These are phyloP conservation scores for Breynia disticha DNA, from an alignment of 441 rosid genomes.

Conservation along the genomic window DNA sequence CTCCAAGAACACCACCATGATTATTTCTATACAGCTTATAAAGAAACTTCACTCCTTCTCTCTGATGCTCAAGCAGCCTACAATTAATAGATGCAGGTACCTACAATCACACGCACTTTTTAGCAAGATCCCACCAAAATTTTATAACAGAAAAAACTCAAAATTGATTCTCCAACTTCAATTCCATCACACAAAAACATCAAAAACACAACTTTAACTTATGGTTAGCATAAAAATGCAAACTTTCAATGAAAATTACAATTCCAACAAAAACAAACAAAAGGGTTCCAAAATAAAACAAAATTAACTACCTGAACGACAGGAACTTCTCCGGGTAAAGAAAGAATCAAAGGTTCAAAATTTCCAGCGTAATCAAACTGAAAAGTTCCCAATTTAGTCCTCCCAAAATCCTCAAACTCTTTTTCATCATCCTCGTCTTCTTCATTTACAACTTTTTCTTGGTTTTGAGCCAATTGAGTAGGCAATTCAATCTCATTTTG, in stretches of 20 bases:
- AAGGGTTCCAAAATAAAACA: neutral
- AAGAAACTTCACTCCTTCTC: constrained; percentile 71
- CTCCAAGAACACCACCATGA: constrained; percentile 93
- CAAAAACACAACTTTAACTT: too few species aligned
- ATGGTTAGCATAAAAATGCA: too few species aligned
- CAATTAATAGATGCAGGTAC: constrained; percentile 89
- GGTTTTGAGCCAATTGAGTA: neutral
- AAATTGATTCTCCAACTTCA: too few species aligned
- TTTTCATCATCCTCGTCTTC: constrained; percentile 17
- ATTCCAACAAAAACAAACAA: neutral
- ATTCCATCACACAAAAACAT: too few species aligned
- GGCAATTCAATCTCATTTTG: constrained; percentile 10
- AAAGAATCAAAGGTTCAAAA: constrained; percentile 55
- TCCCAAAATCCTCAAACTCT: constrained; percentile 27
- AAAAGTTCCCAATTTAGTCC: constrained; percentile 39
- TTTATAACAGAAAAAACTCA: too few species aligned
- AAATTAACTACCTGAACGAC: constrained; percentile 38
- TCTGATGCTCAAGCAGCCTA: constrained; percentile 86
- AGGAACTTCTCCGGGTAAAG: constrained; percentile 48
- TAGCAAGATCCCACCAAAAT: too few species aligned
- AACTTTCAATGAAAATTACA: neutral
- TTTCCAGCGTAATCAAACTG: constrained; percentile 64
- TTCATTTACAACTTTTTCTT: constrained; percentile 14
- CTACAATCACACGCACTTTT: constrained; percentile 26
- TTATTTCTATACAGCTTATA: constrained; percentile 57